phyloP scores from a whole-genome alignment of 305 asterid genomes.

The Fraxinus velutina region DNA sequence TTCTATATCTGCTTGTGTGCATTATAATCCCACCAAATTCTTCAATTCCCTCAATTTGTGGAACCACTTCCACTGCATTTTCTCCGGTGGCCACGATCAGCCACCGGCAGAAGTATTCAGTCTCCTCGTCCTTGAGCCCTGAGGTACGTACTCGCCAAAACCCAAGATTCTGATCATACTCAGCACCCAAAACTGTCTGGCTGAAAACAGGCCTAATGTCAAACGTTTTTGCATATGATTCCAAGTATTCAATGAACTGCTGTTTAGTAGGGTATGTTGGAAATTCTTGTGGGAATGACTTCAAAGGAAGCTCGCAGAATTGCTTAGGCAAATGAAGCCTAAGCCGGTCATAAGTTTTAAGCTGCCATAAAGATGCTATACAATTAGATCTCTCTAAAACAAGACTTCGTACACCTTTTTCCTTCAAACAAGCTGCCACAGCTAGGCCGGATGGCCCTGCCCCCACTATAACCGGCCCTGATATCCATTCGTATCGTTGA shows the following conservation, averaged over 20 bases:
- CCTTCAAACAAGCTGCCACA: slow-evolving; percentile 20
- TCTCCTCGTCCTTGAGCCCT: slow-evolving; percentile 1
- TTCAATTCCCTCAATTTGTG: slow-evolving; percentile 10
- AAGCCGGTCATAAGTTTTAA: slow-evolving; percentile 12
- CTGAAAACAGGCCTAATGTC: slow-evolving; percentile 13
- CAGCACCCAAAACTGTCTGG: slow-evolving; percentile 1
- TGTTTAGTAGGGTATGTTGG: slow-evolving; percentile 21
- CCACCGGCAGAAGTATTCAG: slow-evolving; percentile 16
- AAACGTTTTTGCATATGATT: slow-evolving; percentile 8
- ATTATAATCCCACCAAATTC: slow-evolving; percentile 21
- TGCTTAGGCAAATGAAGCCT: slow-evolving; percentile 17
- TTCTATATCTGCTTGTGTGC: slow-evolving; percentile 27
- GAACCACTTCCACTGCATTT: slow-evolving; percentile 8
- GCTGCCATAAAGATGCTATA: slow-evolving; percentile 18
- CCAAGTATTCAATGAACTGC: slow-evolving; percentile 19
- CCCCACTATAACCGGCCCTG: slow-evolving; percentile 33
- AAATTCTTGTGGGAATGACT: slow-evolving; percentile 12
- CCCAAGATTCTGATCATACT: slow-evolving; percentile 8
- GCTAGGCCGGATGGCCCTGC: slow-evolving; percentile 22
- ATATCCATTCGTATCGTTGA: neutral
- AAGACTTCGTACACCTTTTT: slow-evolving; percentile 17
- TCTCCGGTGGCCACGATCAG: slow-evolving; percentile 32
- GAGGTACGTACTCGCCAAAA: slow-evolving; percentile 8
- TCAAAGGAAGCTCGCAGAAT: slow-evolving; percentile 20
- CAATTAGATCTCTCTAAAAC: slow-evolving; percentile 18